phyloP scores from a whole-genome alignment of 768 basidiomycete species.

The Collybia sordida region DNA sequence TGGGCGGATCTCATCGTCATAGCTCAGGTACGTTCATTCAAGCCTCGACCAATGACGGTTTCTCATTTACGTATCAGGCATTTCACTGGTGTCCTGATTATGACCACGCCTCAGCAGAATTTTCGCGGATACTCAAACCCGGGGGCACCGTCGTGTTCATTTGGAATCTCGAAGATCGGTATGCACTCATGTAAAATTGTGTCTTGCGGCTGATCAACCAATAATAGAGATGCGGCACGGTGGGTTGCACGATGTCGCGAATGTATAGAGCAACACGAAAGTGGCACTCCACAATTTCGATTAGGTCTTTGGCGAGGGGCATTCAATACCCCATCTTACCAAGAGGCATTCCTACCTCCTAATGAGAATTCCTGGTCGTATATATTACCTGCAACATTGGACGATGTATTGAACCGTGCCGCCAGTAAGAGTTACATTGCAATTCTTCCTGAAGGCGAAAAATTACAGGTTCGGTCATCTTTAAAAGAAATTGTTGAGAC shows the following conservation, averaged over 20 bases:
- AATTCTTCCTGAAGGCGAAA: conserved; percentile 57
- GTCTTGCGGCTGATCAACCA: background rate
- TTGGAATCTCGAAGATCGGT: conserved; percentile 93
- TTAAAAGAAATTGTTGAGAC: conserved; percentile 54
- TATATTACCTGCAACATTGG: conserved; percentile 47
- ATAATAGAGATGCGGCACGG: conserved; percentile 48
- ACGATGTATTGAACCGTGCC: conserved; percentile 64
- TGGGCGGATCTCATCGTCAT: conserved; percentile 81
- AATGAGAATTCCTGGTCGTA: conserved; percentile 59
- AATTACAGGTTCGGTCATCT: conserved; percentile 46
- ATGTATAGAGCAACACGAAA: conserved; percentile 65
- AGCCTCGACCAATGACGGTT: background rate
- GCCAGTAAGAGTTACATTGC: conserved; percentile 87
- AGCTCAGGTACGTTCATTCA: conserved; percentile 54
- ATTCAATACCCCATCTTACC: conserved; percentile 66
- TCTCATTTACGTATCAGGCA: conserved; percentile 47
- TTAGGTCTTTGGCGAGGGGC: conserved; percentile 69
- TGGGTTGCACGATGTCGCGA: conserved; percentile 80
- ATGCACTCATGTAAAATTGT: conserved; percentile 1
- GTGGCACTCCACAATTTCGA: conserved; percentile 81
- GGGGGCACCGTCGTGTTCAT: conserved; percentile 70
- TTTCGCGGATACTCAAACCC: conserved; percentile 78
- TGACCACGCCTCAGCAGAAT: conserved; percentile 69
- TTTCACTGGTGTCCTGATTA: conserved; percentile 94
- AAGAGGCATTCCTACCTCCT: conserved; percentile 54